Percentiles rank a stretch among this genome's conserved stretches.
phyloP scores from a whole-genome alignment of 2,329 filamentous ascomycete genomes.

The Trichoderma sp. region DNA sequence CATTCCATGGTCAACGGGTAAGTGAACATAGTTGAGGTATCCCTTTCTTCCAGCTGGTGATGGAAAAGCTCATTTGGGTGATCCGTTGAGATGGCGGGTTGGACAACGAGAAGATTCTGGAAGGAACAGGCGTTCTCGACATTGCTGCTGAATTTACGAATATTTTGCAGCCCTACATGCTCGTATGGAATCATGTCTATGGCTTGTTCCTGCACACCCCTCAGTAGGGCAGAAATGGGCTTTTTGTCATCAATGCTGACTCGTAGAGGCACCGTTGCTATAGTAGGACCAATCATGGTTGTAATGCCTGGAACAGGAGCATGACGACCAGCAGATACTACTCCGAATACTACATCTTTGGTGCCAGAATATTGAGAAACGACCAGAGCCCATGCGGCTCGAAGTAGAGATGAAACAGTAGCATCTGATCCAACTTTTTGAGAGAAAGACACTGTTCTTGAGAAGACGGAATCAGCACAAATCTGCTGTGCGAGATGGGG shows the following conservation, averaged over 20 bases:
- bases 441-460: background rate
- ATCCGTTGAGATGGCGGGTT: background rate
- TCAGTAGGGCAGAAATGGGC: conserved; percentile 11
- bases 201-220: conserved; percentile 23
- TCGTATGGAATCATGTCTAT: conserved; percentile 26
- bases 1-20: too few relatives aligned
- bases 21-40: too few relatives aligned
- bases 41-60: too few relatives aligned
- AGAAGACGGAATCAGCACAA: too few relatives aligned
- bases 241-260: conserved; percentile 4
- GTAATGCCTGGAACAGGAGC: conserved; percentile 16
- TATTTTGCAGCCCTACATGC: conserved; percentile 28
- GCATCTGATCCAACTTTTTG: background rate
- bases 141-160: conserved; percentile 22
- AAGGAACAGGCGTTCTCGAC: background rate
- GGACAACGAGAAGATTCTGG: background rate
- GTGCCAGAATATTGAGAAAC: background rate
- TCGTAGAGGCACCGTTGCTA: conserved; percentile 21
- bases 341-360: conserved; percentile 1
- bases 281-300: conserved; percentile 18
- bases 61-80: background rate
- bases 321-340: conserved; percentile 10
- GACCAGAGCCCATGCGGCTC: background rate
- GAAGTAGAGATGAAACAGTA: background rate
- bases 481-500: too few relatives aligned